A percentile compares a stretch with the other conserved stretches of the same genome.
Conservation (phyloP, 23 red algal species). For the Agarophyton chilense region DNA sequence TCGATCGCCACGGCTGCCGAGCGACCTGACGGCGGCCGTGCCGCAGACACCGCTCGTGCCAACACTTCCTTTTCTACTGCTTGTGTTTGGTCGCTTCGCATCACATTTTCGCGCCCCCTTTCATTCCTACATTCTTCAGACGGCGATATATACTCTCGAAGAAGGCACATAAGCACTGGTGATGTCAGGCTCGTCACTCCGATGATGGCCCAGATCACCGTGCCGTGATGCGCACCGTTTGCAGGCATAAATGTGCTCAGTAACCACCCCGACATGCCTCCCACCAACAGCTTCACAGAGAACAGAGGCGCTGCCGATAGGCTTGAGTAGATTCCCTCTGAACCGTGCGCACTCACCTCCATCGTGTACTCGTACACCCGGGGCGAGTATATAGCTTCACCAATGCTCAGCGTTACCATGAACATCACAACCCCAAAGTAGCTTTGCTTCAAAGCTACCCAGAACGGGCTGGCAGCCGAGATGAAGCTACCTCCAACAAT, state of each 20-base stretch:
- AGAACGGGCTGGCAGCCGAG: conserved; percentile 77
- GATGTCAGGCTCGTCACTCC: conserved; percentile 71
- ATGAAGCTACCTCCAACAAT: conserved; percentile 86
- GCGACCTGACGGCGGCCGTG: neutral
- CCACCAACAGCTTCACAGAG: conserved; percentile 83
- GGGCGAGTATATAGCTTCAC: conserved; percentile 82
- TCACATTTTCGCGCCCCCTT: neutral
- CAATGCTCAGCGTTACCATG: conserved; percentile 85
- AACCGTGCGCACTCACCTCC: conserved; percentile 77
- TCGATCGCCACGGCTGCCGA: neutral
- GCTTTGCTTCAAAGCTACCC: conserved; percentile 67
- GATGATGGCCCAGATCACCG: conserved; percentile 71
- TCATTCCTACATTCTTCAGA: neutral
- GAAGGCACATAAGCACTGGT: conserved; percentile 72
- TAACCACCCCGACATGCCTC: conserved; percentile 91
- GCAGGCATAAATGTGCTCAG: conserved; percentile 81
- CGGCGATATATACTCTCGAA: conserved; percentile 65
- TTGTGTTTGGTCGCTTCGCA: neutral
- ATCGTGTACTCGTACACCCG: conserved; percentile 91
- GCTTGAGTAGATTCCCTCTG: conserved; percentile 92
- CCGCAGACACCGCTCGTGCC: conserved; percentile 2
- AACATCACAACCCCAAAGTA: conserved; percentile 86
- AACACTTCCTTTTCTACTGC: neutral
- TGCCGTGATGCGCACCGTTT: conserved; percentile 32
- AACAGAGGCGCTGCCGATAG: conserved; percentile 92